Conservation (phyloP, 352 stramenopile species). For the Globisporangium lucens region DNA sequence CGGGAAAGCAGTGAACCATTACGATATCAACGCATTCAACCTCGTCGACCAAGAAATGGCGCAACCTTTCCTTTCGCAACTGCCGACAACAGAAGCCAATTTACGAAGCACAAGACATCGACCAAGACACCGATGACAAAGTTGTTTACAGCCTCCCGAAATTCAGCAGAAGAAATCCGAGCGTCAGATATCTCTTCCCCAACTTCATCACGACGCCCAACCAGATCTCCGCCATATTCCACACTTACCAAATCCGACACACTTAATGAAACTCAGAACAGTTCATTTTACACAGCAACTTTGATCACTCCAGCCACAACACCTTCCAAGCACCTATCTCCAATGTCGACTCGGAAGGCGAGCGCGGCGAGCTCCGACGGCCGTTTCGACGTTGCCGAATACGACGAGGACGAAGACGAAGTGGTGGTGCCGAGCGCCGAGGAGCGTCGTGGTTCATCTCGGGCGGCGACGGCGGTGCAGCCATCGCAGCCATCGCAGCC, state of each 20-base stretch:
- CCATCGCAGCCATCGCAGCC: not conserved
- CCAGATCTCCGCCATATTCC: not conserved
- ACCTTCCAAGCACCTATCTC: not conserved
- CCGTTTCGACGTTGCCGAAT: not conserved
- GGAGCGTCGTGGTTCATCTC: conserved; percentile 8
- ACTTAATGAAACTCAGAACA: not conserved
- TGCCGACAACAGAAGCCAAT: not conserved
- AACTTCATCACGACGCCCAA: not conserved
- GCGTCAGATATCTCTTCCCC: not conserved
- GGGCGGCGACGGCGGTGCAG: not conserved
- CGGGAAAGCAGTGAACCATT: not conserved
- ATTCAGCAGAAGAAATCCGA: not conserved
- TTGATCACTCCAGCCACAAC: too few relatives aligned
- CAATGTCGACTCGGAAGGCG: not conserved
- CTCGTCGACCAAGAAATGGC: not conserved
- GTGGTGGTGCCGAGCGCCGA: not conserved
- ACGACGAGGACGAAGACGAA: not conserved
- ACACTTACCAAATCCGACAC: not conserved
- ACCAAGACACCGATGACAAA: conserved; percentile 7
- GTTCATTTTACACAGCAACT: not conserved
- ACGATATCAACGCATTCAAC: not conserved
- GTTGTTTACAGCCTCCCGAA: not conserved
- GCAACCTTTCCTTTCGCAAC: not conserved
- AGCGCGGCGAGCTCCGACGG: not conserved
- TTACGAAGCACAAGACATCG: not conserved